These are phyloP conservation scores for Aspergillus hiratsukae DNA, from an alignment of 2,329 filamentous ascomycete species.

Conservation along the genomic window DNA sequence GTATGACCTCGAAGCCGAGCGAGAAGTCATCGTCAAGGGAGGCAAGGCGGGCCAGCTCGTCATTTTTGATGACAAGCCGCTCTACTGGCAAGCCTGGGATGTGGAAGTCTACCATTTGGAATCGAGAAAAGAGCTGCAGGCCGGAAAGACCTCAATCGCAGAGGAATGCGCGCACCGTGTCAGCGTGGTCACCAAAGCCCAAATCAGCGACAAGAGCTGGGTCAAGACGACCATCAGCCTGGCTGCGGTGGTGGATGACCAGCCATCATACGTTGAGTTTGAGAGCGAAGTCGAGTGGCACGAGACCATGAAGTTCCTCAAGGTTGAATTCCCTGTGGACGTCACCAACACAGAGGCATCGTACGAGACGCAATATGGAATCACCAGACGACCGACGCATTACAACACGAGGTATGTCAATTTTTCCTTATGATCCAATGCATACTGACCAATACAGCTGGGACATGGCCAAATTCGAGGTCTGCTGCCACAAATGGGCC, in stretches of 20 bases:
- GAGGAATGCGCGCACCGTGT: conserved; percentile 71
- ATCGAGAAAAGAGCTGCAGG: conserved; percentile 70
- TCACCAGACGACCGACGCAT: conserved; percentile 85
- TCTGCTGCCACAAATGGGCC: conserved; percentile 92
- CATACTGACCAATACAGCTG: conserved; percentile 49
- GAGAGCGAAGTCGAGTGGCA: conserved; percentile 91
- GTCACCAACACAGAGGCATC: conserved; percentile 85
- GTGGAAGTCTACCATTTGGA: conserved; percentile 95
- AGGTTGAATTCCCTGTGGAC: conserved; percentile 95
- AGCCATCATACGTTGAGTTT: conserved; percentile 70
- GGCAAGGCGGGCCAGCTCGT: conserved; percentile 86
- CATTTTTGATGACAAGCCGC: conserved; percentile 92
- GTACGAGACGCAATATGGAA: conserved; percentile 92
- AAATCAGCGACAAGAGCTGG: conserved; percentile 82
- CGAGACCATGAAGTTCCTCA: conserved; percentile 95
- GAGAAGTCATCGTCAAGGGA: conserved; percentile 70
- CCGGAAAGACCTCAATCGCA: conserved; percentile 64
- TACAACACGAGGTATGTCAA: conserved; percentile 76
- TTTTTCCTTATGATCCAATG: not conserved
- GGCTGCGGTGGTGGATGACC: conserved; percentile 60
- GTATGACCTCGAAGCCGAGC: conserved; percentile 65
- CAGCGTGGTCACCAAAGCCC: conserved; percentile 76
- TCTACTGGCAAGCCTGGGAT: conserved; percentile 98
- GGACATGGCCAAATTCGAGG: conserved; percentile 98
- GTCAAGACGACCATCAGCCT: conserved; percentile 82